Base-by-base conservation (phyloP, 306 rosid species). In the Dryas drummondii region DNA sequence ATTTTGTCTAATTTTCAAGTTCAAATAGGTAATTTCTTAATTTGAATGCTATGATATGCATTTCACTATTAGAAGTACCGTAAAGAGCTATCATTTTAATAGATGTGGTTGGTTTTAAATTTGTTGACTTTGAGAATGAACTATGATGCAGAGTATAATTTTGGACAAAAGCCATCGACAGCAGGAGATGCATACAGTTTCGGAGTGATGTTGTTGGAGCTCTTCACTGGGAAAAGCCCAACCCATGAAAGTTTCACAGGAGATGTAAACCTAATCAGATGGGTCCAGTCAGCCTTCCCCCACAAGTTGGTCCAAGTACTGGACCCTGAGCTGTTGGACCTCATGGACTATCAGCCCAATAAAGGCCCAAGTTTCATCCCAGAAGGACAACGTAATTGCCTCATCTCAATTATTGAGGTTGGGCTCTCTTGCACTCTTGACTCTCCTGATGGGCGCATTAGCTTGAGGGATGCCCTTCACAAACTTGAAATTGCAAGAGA, bases 171-270 rank as follows among this genome's bases (percentile, higher is more conserved):
- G 59, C 82, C 93, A 40, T 78, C 89, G 0, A 79, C 81, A n/a
- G 87, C 85, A 5, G 97, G 96, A 72, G 97, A 91, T 79, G 87
- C 88, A 27, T 91, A 91, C 42, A 89, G 97, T 74, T 91, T 86
- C 45, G 96, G 97, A 7, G 80, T 89, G 64, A 82, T 83, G 81
- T 48, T 91, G 76, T 78, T 92, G 13, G 88, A 89, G 75, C 84
- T 92, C 11, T 85, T 89, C 10, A 77, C 87, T 1, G 88, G 91
- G 13, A 92, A 74, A 74, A 80, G 88, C 32, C 93, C 97, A 9
- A 88, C 83, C 9, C 79, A 89, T 64, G 90, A 86, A 32, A 61
- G 76, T 41, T 92, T 92, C 76, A 75, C 41, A 1, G 96, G 83
- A 44, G 88, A 83, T 15, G 61, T 70, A 44, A 84, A 68, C 81